A percentile compares a stretch with the other conserved stretches of the same genome.
Evolutionary conservation across 2,329 filamentous ascomycete species (phyloP).

Genomic region (Venturia effusa): DNA sequence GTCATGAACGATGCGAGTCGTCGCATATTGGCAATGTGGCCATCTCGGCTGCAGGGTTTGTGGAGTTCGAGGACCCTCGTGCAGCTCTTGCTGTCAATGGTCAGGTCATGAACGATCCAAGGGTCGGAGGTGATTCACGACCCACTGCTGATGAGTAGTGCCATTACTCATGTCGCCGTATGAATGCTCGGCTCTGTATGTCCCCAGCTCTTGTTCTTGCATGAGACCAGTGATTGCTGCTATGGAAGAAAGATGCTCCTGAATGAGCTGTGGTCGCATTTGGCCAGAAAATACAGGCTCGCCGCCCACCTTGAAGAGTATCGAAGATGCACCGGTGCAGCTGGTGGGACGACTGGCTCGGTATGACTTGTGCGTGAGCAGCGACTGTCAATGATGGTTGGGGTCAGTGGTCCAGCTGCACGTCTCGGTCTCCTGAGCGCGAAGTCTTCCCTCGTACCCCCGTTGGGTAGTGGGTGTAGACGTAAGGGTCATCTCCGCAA

Average conservation of each 20-base stretch:
- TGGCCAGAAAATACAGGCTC: background rate
- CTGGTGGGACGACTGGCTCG: background rate
- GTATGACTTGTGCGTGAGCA: background rate
- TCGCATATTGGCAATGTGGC: background rate
- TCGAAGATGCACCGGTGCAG: background rate
- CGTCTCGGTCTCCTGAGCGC: no score
- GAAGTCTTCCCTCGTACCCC: background rate
- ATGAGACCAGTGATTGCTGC: background rate
- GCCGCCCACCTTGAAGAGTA: background rate
- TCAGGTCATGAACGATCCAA: background rate
- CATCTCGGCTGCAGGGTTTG: background rate
- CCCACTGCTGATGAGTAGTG: no score
- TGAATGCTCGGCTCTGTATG: background rate
- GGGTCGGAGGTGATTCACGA: no score
- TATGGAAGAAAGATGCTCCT: background rate
- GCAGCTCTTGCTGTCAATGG: background rate
- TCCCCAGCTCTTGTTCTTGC: background rate
- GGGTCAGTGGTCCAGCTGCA: background rate
- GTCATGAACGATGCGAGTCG: no score
- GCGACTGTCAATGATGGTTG: background rate
- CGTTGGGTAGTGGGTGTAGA: background rate
- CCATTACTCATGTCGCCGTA: background rate
- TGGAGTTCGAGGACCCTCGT: background rate
- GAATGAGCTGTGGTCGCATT: background rate
- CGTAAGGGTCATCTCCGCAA: slow-evolving; percentile 4